phyloP scores from a whole-genome alignment of 257 asterid genomes.

The Solanum boliviense region DNA sequence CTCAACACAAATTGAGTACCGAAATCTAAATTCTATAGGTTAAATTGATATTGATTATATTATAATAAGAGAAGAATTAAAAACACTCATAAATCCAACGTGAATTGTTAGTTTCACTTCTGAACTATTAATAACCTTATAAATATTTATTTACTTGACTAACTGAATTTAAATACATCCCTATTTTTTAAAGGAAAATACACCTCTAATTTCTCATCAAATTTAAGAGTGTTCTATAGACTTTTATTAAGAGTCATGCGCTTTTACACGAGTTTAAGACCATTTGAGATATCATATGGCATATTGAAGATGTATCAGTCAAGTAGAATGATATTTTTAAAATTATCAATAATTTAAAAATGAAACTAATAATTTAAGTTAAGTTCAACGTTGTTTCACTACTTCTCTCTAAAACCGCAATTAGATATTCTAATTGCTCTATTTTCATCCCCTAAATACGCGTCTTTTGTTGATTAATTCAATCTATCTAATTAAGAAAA shows the following conservation, averaged over 20 bases:
- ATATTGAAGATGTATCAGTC: too few relatives aligned
- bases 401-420: not conserved
- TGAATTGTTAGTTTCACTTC: too few relatives aligned
- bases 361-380: accelerated
- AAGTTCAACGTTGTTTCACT: not conserved
- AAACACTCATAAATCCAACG: accelerated
- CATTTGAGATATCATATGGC: not conserved
- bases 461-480: not conserved
- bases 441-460: not conserved
- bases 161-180: accelerated
- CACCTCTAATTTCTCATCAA: too few relatives aligned
- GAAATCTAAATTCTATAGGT: not conserved
- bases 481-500: not conserved
- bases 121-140: too few relatives aligned
- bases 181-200: accelerated
- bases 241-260: too few relatives aligned
- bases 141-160: too few relatives aligned
- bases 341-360: too few relatives aligned
- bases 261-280: too few relatives aligned
- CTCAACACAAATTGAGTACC: not conserved
- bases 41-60: not conserved
- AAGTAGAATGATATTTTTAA: too few relatives aligned
- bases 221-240: accelerated
- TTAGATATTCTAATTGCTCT: not conserved
- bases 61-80: not conserved